Percentiles rank a stretch among this genome's conserved stretches.
These are phyloP conservation scores for Fusarium sambucinum DNA, from an alignment of 2,329 filamentous ascomycete genomes.

Conservation along the genomic window DNA sequence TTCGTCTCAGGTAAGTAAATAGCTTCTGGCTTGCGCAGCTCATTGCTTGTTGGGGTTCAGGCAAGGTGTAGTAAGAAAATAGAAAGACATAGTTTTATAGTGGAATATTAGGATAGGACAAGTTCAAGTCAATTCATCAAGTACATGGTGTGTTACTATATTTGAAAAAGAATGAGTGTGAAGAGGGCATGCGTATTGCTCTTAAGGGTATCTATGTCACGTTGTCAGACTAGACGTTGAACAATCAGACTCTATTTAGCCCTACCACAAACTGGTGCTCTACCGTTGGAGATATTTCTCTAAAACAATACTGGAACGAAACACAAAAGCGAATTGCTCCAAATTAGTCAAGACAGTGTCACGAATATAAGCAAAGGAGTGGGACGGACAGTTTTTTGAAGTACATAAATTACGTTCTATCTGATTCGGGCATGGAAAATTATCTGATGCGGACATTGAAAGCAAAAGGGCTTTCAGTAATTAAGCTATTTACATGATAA, in stretches of 20 bases:
- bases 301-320: not conserved
- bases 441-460: conserved; percentile 17
- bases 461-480: conserved; percentile 30
- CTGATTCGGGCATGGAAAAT: conserved; percentile 9
- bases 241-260: not conserved
- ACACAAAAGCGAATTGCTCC: not conserved
- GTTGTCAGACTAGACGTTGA: too few species aligned
- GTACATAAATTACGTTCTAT: conserved; percentile 25
- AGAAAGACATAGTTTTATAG: not conserved
- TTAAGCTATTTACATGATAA: conserved; percentile 35
- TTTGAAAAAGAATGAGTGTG: not conserved
- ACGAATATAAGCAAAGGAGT: not conserved
- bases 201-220: too few species aligned
- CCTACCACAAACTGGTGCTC: too few species aligned
- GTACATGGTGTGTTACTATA: not conserved
- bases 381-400: not conserved
- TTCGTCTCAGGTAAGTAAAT: rapidly evolving
- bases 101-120: not conserved
- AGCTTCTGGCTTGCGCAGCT: not conserved
- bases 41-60: not conserved
- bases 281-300: too few species aligned
- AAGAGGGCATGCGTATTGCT: not conserved
- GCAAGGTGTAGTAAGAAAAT: not conserved
- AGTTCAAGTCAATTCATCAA: not conserved
- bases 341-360: rapidly evolving